These are phyloP conservation scores for Fusarium sublunatum DNA, from an alignment of 2,329 filamentous ascomycete species.

Conservation along the genomic window DNA sequence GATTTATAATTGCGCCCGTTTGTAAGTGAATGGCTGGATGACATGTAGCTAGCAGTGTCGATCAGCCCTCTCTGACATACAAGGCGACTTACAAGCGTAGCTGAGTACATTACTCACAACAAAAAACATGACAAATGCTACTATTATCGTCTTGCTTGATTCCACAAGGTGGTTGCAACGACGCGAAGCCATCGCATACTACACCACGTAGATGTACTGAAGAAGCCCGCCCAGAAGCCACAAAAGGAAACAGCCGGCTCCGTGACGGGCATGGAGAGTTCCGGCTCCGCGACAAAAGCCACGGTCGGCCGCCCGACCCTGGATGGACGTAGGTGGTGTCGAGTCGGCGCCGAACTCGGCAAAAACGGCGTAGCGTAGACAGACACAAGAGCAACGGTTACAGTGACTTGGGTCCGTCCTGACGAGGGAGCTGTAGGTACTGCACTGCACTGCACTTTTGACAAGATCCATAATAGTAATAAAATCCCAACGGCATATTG, in stretches of 20 bases:
- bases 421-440: too few relatives aligned
- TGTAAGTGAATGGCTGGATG: constrained; percentile 14
- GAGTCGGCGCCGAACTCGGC: constrained; percentile 6
- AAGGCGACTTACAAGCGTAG: constrained; percentile 6
- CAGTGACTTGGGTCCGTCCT: too few relatives aligned
- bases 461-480: neutral
- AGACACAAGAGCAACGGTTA: neutral
- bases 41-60: constrained; percentile 12
- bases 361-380: constrained; percentile 2
- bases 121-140: too few relatives aligned
- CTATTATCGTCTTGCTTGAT: neutral
- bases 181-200: constrained; percentile 7
- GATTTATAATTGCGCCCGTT: constrained; percentile 18
- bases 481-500: constrained; percentile 1
- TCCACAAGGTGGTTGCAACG: constrained; percentile 24
- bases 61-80: constrained; percentile 13
- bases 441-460: neutral
- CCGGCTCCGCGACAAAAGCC: constrained; percentile 27
- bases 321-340: neutral
- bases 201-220: neutral
- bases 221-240: neutral
- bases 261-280: constrained; percentile 14
- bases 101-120: too few relatives aligned
- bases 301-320: neutral
- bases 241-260: constrained; percentile 28